Conservation (phyloP, 306 rosid genomes). For the Casuarina glauca region DNA sequence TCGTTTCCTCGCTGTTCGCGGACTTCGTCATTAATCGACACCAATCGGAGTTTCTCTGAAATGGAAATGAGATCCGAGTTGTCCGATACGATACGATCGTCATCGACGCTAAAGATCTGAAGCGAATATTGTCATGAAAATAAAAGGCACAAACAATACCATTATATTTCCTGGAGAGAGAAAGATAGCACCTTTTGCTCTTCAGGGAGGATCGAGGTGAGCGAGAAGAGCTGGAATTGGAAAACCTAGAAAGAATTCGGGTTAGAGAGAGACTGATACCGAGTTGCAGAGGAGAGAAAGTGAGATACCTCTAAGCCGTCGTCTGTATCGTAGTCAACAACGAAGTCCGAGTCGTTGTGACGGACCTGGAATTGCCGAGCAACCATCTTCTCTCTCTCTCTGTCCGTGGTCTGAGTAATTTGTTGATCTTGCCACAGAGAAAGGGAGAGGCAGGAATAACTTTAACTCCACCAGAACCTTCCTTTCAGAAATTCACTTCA, state of each 20-base stretch:
- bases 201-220: conserved; percentile 65
- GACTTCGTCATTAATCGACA: conserved; percentile 37
- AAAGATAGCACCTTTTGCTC: conserved; percentile 60
- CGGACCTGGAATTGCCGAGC: conserved; percentile 54
- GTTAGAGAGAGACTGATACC: background rate
- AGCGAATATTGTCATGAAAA: background rate
- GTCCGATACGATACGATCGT: conserved; percentile 36
- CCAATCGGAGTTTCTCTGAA: conserved; percentile 61
- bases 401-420: too few species aligned
- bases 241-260: conserved; percentile 44
- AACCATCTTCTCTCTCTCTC: conserved; percentile 44
- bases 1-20: conserved; percentile 11
- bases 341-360: conserved; percentile 48
- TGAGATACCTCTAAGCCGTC: conserved; percentile 66
- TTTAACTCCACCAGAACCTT: too few species aligned
- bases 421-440: too few species aligned
- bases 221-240: conserved; percentile 73
- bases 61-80: conserved; percentile 62
- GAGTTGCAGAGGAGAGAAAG: conserved; percentile 2
- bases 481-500: too few species aligned
- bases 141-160: background rate
- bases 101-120: conserved; percentile 48
- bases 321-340: conserved; percentile 64
- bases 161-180: background rate
- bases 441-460: background rate